Conservation (phyloP, 1,139 yeast species). For the Yamadazyma siamensis region DNA sequence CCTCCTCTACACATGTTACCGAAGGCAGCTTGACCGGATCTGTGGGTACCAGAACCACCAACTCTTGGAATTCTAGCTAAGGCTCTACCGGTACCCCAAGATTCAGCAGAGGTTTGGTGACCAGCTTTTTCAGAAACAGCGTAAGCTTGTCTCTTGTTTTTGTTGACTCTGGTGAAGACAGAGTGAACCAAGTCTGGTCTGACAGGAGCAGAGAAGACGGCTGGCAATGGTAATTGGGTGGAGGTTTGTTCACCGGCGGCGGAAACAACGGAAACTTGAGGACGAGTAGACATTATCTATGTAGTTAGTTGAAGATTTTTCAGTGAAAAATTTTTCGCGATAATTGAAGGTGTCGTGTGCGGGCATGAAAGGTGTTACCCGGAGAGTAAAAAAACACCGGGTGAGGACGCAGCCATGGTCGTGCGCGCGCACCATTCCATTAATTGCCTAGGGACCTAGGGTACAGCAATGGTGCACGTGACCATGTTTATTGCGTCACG, state of each 20-base stretch:
- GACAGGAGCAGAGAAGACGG: conserved; percentile 99
- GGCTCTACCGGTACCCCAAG: conserved; percentile 99
- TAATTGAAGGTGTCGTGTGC: neutral
- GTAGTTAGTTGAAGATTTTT: conserved; percentile 19
- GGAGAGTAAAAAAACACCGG: neutral
- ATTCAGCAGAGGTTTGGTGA: conserved; percentile 99
- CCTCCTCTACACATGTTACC: conserved; percentile 99
- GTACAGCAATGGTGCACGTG: too few species aligned
- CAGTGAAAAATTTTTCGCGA: conserved; percentile 16
- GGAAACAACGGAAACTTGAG: conserved; percentile 95
- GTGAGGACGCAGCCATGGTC: neutral
- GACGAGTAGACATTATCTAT: conserved; percentile 66
- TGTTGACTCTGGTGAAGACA: conserved; percentile 97
- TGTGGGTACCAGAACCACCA: conserved; percentile 99
- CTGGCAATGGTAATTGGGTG: conserved; percentile 90
- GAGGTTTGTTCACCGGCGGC: conserved; percentile 84
- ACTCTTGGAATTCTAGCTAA: conserved; percentile 99
- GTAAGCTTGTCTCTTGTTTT: conserved; percentile 99
- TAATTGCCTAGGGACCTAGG: too few species aligned
- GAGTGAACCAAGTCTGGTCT: conserved; percentile 99
- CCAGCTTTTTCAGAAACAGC: conserved; percentile 99
- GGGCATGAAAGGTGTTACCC: too few species aligned
- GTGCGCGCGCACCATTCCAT: neutral
- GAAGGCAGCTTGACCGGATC: conserved; percentile 99
- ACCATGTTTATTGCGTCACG: too few species aligned